phyloP scores from a whole-genome alignment of 306 rosid genomes.

The Cucumis hystrix region DNA sequence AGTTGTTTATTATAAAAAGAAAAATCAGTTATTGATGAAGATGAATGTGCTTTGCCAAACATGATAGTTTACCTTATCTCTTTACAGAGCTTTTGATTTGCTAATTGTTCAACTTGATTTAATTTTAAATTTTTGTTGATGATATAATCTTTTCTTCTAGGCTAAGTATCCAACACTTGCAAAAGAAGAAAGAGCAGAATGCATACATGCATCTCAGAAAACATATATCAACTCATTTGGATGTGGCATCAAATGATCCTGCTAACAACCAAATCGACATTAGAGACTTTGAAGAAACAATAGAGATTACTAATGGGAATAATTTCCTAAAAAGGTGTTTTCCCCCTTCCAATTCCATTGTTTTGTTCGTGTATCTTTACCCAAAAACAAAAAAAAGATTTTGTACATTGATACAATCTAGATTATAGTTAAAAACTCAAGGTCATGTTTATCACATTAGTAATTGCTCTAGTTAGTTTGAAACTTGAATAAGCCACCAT shows the following conservation, averaged over 20 bases:
- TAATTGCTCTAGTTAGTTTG: neutral
- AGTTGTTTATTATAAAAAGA: neutral
- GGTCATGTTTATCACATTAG: neutral
- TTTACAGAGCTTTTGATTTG: neutral
- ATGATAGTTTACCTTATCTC: neutral
- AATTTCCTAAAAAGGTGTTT: slow-evolving; percentile 63
- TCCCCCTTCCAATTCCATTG: slow-evolving; percentile 3
- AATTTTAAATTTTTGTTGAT: neutral
- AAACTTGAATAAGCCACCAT: neutral
- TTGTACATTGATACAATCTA: neutral
- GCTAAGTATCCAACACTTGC: slow-evolving; percentile 32
- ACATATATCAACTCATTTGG: slow-evolving; percentile 23
- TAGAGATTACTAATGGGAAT: slow-evolving; percentile 33
- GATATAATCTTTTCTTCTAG: slow-evolving; percentile 29
- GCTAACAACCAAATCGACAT: slow-evolving; percentile 16
- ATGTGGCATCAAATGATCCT: slow-evolving; percentile 23
- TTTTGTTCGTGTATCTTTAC: neutral
- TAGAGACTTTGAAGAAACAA: slow-evolving; percentile 29
- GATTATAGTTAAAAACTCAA: neutral
- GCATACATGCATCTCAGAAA: slow-evolving; percentile 8
- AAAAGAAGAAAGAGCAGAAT: slow-evolving; percentile 27
- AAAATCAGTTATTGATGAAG: neutral
- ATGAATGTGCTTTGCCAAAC: neutral
- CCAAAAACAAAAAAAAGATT: neutral
- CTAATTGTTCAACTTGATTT: neutral